Evolutionary conservation across 108 stramenopile genomes (phyloP), one percentile per base, ranked within the genome.

Genomic region (Fragilariopsis cylindrus): DNA sequence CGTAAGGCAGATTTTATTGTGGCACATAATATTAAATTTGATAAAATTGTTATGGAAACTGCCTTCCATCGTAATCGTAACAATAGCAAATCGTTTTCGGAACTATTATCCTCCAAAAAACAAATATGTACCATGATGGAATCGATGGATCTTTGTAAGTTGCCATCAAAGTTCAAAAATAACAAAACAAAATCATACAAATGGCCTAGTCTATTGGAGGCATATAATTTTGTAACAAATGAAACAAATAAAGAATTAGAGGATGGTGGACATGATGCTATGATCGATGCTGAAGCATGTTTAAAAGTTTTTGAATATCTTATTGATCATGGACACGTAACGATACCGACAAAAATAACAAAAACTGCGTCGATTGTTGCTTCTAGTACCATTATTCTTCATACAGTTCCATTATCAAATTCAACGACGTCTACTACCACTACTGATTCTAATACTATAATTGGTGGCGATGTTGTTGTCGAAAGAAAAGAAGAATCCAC

Each of bases 241-340:
- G 62, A 63, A 43, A n/a, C 30, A 52, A 13, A 13, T 13, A 52
- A 69, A 69, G 46, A 48, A 16, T 12, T 72, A 44, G 60, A 72
- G 44, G 43, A 48, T 15, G 43, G 43, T 15, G 71, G 46, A 18
- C 71, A 72, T 46, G 71, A 72, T 62, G 71, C 71, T 18, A 43
- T 72, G 30, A 60, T 42, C 13, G 71, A 72, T n/a, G 48, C 54
- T 11, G 60, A 72, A 46, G 71, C 71, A 41, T 72, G 71, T 63
- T 21, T 72, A 9, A 41, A 62, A 48, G 44, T 72, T 9, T 72
- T 72, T 45, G 60, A 60, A 15, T 57, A 57, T 48, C 58, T 72
- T 9, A 47, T 72, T 13, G 71, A 72, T 18, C 57, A 60, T 56
- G 71, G 57, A 15, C 43, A 63, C 43, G 39, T 63, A 8, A 45